Percentiles rank a stretch among this genome's conserved stretches.
Evolutionary conservation across 306 rosid species (phyloP).

Genomic region (Geum urbanum): DNA sequence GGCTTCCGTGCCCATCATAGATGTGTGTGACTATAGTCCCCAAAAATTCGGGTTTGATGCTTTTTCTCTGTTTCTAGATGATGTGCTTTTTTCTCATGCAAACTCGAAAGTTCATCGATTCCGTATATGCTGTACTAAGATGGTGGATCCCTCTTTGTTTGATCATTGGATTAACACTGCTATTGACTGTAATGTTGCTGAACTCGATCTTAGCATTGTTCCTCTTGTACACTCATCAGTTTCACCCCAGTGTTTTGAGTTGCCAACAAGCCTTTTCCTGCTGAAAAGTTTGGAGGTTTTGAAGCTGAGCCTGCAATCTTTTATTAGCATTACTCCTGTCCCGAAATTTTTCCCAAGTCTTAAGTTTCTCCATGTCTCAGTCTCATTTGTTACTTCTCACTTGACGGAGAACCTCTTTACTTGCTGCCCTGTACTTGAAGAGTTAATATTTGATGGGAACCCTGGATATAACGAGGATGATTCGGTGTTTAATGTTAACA

Average conservation of each 20-base stretch:
- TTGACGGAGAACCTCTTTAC: not conserved
- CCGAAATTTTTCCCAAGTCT: not conserved
- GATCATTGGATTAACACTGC: not conserved
- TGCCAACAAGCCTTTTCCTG: not conserved
- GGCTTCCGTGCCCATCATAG: not conserved
- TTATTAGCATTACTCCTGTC: not conserved
- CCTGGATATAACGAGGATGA: not conserved
- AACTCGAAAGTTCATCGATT: not conserved
- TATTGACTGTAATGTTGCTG: not conserved
- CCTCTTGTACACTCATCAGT: not conserved
- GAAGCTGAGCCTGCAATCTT: not conserved
- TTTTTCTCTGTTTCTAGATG: not conserved
- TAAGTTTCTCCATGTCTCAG: slow-evolving; percentile 3
- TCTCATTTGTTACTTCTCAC: not conserved
- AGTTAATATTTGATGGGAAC: not conserved
- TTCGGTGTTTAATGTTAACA: not conserved
- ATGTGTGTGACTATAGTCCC: not conserved
- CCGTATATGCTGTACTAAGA: not conserved
- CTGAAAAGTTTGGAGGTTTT: not conserved
- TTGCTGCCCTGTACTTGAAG: not conserved
- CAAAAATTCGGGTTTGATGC: not conserved
- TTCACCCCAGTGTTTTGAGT: not conserved
- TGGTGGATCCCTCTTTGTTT: not conserved
- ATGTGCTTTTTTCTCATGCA: not conserved
- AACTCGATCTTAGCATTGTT: not conserved